Percentiles rank a stretch among this genome's conserved stretches.
Conservation (phyloP, 2,329 filamentous ascomycete genomes). For the Blastomyces silverae region DNA sequence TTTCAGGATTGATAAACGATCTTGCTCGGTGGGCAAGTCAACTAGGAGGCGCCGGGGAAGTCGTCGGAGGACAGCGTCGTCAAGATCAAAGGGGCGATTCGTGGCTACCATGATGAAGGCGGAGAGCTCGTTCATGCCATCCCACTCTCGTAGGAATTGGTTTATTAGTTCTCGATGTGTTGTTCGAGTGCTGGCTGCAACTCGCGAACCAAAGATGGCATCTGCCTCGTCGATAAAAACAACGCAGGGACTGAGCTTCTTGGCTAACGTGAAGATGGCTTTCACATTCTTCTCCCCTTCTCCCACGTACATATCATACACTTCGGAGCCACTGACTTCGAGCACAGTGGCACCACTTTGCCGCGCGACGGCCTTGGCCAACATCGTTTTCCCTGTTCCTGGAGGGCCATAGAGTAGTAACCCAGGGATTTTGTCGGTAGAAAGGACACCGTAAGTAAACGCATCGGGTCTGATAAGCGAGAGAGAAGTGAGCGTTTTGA, state of each 20-base stretch:
- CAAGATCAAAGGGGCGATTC: conserved; percentile 89
- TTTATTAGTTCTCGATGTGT: conserved; percentile 87
- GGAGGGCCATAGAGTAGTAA: conserved; percentile 83
- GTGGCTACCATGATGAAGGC: conserved; percentile 98
- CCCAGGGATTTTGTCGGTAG: conserved; percentile 83
- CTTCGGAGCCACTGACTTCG: conserved; percentile 80
- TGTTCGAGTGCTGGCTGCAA: conserved; percentile 54
- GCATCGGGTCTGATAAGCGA: conserved; percentile 83
- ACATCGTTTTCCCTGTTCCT: conserved; percentile 56
- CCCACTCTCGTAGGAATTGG: conserved; percentile 95
- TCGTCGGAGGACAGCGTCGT: conserved; percentile 52
- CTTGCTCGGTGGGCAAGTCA: conserved; percentile 43
- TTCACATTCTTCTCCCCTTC: conserved; percentile 95
- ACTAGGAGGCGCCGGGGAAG: conserved; percentile 46
- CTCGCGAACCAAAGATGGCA: conserved; percentile 75
- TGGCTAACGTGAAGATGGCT: conserved; percentile 83
- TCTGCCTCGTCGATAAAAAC: conserved; percentile 98
- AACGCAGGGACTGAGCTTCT: conserved; percentile 83
- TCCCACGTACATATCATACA: conserved; percentile 95
- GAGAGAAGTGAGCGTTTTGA: conserved; percentile 82
- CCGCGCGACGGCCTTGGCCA: conserved; percentile 59
- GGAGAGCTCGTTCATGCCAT: conserved; percentile 73
- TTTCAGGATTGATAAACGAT: conserved; percentile 44
- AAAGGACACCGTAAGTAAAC: conserved; percentile 91
- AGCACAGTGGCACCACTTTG: conserved; percentile 63